Evolutionary conservation across 2,329 filamentous ascomycete genomes (phyloP).

Genomic region (Cladosporium austrohemisphaericum): DNA sequence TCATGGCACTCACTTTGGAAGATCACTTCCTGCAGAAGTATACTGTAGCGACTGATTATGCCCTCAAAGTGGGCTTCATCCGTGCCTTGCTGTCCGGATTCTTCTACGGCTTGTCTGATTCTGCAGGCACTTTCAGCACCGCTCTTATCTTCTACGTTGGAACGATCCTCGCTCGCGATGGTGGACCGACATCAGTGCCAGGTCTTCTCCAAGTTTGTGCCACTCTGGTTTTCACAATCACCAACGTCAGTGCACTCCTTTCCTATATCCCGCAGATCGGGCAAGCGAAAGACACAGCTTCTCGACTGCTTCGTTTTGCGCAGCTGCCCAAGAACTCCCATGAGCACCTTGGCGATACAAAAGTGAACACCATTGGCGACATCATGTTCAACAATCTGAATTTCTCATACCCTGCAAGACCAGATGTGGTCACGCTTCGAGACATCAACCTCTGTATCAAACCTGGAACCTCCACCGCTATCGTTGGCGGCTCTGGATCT

Average conservation of each 20-base stretch:
- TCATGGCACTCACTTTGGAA: constrained; percentile 72
- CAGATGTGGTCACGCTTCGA: constrained; percentile 53
- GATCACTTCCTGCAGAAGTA: constrained; percentile 66
- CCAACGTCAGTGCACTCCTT: constrained; percentile 66
- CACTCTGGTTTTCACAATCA: constrained; percentile 77
- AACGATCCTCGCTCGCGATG: constrained; percentile 56
- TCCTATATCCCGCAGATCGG: constrained; percentile 77
- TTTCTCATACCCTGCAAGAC: constrained; percentile 68
- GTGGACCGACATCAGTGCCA: constrained; percentile 46
- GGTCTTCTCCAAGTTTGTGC: constrained; percentile 72
- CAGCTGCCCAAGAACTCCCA: constrained; percentile 57
- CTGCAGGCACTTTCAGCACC: constrained; percentile 65
- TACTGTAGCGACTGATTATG: constrained; percentile 45
- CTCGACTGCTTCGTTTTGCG: constrained; percentile 67
- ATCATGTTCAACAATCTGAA: constrained; percentile 59
- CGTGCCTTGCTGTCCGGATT: constrained; percentile 65
- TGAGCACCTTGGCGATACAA: constrained; percentile 52
- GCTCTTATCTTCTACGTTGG: constrained; percentile 85
- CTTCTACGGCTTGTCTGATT: constrained; percentile 75
- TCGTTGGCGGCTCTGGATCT: constrained; percentile 82
- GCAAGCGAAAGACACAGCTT: constrained; percentile 67
- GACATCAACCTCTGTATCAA: constrained; percentile 64
- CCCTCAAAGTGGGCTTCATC: constrained; percentile 60
- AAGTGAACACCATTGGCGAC: constrained; percentile 45
- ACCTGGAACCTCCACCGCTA: constrained; percentile 64